These are phyloP conservation scores for Lachnellula suecica DNA, from an alignment of 2,329 filamentous ascomycete species.

Conservation along the genomic window DNA sequence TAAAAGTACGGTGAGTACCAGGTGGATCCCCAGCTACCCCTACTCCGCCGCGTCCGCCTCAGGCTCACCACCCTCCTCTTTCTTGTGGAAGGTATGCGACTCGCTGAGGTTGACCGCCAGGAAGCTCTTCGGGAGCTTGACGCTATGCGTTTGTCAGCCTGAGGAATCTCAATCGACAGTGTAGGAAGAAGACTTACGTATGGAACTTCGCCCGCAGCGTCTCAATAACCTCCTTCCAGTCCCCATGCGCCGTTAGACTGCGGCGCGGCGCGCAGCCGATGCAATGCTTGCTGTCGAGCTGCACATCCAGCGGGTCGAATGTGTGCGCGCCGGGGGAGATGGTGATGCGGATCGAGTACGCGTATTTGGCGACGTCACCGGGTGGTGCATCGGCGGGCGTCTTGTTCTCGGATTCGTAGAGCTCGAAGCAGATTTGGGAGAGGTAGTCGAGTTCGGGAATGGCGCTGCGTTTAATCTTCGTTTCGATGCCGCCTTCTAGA, in stretches of 20 bases:
- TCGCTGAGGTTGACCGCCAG: constrained; percentile 36
- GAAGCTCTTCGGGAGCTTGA: constrained; percentile 36
- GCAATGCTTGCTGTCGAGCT: constrained; percentile 93
- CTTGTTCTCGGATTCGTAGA: constrained; percentile 87
- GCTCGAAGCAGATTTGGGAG: constrained; percentile 95
- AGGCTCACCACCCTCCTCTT: constrained; percentile 18
- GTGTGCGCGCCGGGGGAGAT: constrained; percentile 96
- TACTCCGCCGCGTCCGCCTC: neutral
- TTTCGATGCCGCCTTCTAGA: constrained; percentile 92
- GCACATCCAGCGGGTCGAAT: constrained; percentile 92
- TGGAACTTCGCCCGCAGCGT: constrained; percentile 93
- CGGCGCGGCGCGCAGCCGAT: constrained; percentile 92
- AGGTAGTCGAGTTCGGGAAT: constrained; percentile 98
- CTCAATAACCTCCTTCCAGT: constrained; percentile 98
- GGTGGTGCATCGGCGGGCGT: constrained; percentile 27
- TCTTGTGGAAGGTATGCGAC: constrained; percentile 35
- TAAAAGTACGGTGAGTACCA: neutral
- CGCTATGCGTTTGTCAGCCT: constrained; percentile 20
- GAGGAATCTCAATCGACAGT: neutral
- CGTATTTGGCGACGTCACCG: constrained; percentile 51
- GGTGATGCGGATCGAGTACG: constrained; percentile 94
- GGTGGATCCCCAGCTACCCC: neutral
- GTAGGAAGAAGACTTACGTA: constrained; percentile 57
- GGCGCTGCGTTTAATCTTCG: constrained; percentile 91
- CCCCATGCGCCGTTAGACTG: constrained; percentile 84